Evolutionary conservation across 176 grass and related monocot species (phyloP).

Genomic region (Oryza coarctata): DNA sequence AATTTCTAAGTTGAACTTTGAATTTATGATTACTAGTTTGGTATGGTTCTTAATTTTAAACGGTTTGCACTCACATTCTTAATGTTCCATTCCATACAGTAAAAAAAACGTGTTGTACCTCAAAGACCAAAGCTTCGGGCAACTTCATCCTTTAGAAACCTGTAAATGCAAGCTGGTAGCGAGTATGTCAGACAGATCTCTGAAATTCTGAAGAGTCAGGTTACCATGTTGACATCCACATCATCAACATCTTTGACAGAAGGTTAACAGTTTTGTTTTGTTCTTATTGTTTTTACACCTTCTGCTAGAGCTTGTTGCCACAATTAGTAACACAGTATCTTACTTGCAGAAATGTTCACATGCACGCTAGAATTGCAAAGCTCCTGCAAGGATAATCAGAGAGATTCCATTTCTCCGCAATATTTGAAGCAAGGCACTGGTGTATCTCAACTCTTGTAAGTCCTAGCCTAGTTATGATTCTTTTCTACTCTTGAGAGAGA

Average conservation of each 20-base stretch:
- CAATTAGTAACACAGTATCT: slow-evolving; percentile 8
- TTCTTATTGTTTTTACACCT: background rate
- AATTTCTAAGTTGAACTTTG: background rate
- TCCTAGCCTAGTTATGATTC: background rate
- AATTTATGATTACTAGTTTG: background rate
- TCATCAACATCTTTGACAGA: slow-evolving; percentile 63
- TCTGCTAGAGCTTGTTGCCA: slow-evolving; percentile 1
- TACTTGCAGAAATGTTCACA: slow-evolving; percentile 60
- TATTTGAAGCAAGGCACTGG: slow-evolving; percentile 83
- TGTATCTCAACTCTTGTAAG: slow-evolving; percentile 96
- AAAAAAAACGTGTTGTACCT: slow-evolving; percentile 71
- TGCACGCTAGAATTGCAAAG: slow-evolving; percentile 83
- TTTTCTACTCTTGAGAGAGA: no score
- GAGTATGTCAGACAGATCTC: slow-evolving; percentile 86
- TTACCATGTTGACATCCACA: slow-evolving; percentile 70
- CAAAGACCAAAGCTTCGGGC: slow-evolving; percentile 65
- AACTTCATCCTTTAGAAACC: slow-evolving; percentile 67
- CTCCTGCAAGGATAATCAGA: slow-evolving; percentile 47
- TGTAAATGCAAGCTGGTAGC: slow-evolving; percentile 81
- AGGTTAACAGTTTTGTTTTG: slow-evolving; percentile 47
- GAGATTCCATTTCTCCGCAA: slow-evolving; percentile 56
- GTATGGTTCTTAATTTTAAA: background rate
- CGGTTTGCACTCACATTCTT: slow-evolving; percentile 13
- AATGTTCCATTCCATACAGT: slow-evolving; percentile 45
- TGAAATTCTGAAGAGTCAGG: slow-evolving; percentile 71